phyloP scores from a whole-genome alignment of 148 eudicot genomes.

The Vaccinium macrocarpon region DNA sequence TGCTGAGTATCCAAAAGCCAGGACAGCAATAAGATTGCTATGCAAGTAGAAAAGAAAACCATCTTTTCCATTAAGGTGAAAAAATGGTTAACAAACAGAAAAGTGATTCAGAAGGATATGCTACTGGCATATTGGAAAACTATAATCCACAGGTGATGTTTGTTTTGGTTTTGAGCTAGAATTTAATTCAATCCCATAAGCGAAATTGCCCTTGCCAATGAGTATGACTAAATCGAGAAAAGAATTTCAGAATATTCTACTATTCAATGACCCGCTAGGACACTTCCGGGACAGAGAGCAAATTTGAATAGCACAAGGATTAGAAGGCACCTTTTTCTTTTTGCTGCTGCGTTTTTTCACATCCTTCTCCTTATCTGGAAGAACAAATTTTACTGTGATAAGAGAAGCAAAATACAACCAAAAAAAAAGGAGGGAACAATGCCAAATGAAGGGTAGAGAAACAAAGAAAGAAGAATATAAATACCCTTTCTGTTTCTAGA shows the following conservation, averaged over 20 bases:
- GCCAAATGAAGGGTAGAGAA: neutral
- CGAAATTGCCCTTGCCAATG: neutral
- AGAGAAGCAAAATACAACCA: neutral
- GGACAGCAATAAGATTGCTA: neutral
- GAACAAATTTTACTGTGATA: conserved; percentile 13
- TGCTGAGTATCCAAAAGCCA: neutral
- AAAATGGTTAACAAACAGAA: neutral
- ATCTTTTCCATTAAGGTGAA: neutral
- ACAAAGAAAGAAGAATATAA: neutral
- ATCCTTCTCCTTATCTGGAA: conserved; percentile 85
- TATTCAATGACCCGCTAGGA: neutral
- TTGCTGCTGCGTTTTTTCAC: conserved; percentile 74
- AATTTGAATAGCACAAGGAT: neutral
- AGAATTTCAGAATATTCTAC: neutral
- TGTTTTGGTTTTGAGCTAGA: neutral
- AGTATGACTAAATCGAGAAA: neutral
- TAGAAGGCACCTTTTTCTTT: conserved; percentile 74
- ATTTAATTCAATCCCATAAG: neutral
- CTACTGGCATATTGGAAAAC: neutral
- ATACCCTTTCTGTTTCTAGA: conserved; percentile 72
- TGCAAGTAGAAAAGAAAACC: neutral
- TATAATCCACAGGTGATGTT: neutral
- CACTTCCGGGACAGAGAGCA: neutral
- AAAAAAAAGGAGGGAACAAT: neutral
- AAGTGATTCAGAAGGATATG: neutral